These are phyloP conservation scores for Boletus edulis DNA, from an alignment of 768 basidiomycete genomes.

Conservation along the genomic window DNA sequence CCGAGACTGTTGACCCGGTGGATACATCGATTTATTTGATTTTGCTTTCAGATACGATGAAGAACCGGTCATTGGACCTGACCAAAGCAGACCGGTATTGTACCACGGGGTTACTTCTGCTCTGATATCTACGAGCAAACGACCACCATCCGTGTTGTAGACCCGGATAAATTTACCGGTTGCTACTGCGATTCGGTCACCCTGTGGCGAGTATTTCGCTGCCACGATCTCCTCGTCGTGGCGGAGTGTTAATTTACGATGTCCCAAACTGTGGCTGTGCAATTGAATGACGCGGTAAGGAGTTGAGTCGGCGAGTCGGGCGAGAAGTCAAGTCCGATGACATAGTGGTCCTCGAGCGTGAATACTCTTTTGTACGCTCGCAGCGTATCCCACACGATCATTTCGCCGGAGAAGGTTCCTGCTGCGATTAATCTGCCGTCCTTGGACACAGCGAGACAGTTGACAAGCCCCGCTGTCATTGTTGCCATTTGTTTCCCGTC, in stretches of 20 bases:
- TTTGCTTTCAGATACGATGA: not conserved
- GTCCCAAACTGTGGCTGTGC: not conserved
- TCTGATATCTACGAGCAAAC: not conserved
- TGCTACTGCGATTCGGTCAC: not conserved
- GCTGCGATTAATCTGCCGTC: not conserved
- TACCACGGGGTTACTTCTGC: not conserved
- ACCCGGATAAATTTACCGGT: not conserved
- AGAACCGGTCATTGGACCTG: conserved; percentile 1
- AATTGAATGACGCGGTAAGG: not conserved
- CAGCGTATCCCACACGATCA: not conserved
- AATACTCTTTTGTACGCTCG: not conserved
- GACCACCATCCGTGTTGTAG: not conserved
- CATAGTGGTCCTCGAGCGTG: not conserved
- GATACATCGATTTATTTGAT: not conserved
- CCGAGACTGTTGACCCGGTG: not conserved
- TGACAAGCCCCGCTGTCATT: not conserved
- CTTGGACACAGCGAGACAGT: not conserved
- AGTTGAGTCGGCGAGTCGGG: not conserved
- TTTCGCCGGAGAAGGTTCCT: not conserved
- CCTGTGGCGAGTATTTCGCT: not conserved
- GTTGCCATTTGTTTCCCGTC: not conserved
- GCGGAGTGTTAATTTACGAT: not conserved
- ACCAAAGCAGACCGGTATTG: conserved; percentile 10
- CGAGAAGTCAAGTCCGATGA: not conserved
- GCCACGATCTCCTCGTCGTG: not conserved